Conservation (phyloP, 2,329 filamentous ascomycete species). For the Thielaviopsis punctulata region DNA sequence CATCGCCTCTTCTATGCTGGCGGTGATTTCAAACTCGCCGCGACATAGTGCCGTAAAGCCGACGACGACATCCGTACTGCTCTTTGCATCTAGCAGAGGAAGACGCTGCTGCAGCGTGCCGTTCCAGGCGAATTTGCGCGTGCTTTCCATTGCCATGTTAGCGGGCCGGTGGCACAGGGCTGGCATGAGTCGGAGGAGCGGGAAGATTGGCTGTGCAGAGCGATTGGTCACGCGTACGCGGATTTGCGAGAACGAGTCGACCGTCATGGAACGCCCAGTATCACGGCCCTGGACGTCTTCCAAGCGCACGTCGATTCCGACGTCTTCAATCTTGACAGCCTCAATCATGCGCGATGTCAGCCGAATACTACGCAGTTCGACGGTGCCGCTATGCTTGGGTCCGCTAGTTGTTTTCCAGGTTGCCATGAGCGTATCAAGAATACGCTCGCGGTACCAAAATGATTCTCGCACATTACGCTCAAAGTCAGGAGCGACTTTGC, state of each 20-base stretch:
- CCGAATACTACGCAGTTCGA: slow-evolving; percentile 63
- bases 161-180: slow-evolving; percentile 55
- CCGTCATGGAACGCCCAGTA: slow-evolving; percentile 17
- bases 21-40: slow-evolving; percentile 69
- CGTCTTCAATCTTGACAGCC: slow-evolving; percentile 61
- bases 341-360: slow-evolving; percentile 68
- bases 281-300: slow-evolving; percentile 14
- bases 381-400: slow-evolving; percentile 39
- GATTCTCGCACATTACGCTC: slow-evolving; percentile 65
- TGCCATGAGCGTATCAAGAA: slow-evolving; percentile 54
- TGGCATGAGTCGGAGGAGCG: slow-evolving; percentile 61
- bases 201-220: slow-evolving; percentile 46
- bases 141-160: slow-evolving; percentile 61
- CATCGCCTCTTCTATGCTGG: slow-evolving; percentile 63
- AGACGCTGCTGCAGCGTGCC: slow-evolving; percentile 65
- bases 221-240: slow-evolving; percentile 60
- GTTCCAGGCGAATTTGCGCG: slow-evolving; percentile 69
- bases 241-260: slow-evolving; percentile 47
- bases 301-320: slow-evolving; percentile 38
- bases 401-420: slow-evolving; percentile 47
- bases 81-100: slow-evolving; percentile 40
- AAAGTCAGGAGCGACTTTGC: slow-evolving; percentile 59
- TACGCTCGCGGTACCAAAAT: slow-evolving; percentile 79
- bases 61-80: slow-evolving; percentile 42
- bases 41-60: slow-evolving; percentile 60